phyloP scores from a whole-genome alignment of 352 stramenopile genomes.

The Phytophthora cryptogea region DNA sequence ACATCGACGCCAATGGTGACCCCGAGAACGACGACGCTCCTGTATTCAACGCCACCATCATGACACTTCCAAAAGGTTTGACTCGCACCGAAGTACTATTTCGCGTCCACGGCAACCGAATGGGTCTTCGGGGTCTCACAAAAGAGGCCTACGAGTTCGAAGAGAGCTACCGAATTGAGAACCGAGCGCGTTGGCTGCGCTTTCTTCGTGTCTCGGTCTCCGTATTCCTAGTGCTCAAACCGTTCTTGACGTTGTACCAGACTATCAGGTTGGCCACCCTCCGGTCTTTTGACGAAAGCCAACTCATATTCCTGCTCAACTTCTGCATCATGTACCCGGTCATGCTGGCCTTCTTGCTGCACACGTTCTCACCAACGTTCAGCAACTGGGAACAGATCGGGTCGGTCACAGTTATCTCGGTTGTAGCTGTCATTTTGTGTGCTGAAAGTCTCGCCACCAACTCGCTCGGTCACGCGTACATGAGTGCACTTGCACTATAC shows the following conservation, averaged over 20 bases:
- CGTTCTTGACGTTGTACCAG: constrained; percentile 81
- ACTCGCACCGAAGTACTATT: constrained; percentile 73
- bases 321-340: constrained; percentile 81
- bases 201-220: constrained; percentile 74
- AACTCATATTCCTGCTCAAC: constrained; percentile 80
- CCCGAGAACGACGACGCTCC: constrained; percentile 26
- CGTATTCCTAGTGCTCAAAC: constrained; percentile 70
- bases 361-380: constrained; percentile 71
- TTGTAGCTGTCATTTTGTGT: constrained; percentile 66
- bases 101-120: constrained; percentile 48
- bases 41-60: constrained; percentile 59
- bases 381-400: constrained; percentile 63
- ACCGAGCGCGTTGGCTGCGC: constrained; percentile 64
- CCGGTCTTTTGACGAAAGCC: constrained; percentile 55
- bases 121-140: constrained; percentile 33
- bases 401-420: constrained; percentile 55
- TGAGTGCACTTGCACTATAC: constrained; percentile 79
- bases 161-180: constrained; percentile 74
- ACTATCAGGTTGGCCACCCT: constrained; percentile 46
- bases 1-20: constrained; percentile 48
- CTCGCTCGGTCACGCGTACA: constrained; percentile 76
- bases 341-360: constrained; percentile 59
- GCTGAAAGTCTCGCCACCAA: constrained; percentile 67
- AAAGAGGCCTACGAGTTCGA: constrained; percentile 73
- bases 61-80: constrained; percentile 73